Conservation (phyloP, 441 rosid genomes). For the Cnidoscolus chayamansa region DNA sequence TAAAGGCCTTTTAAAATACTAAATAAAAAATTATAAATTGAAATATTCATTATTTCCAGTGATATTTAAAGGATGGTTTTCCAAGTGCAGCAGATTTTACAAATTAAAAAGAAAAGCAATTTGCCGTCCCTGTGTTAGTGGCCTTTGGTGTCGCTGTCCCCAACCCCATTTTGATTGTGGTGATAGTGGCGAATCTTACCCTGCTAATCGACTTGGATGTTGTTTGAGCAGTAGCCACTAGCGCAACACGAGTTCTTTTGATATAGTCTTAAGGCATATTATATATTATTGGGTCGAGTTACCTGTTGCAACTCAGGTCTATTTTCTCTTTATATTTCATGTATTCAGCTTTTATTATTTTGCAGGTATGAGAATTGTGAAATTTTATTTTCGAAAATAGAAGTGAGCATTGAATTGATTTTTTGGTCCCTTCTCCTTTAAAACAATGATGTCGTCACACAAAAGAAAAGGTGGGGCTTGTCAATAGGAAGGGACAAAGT, state of each 20-base stretch:
- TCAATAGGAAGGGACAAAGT: not conserved
- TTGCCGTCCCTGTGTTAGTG: not conserved
- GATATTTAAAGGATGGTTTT: no score
- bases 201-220: not conserved
- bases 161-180: constrained; percentile 15
- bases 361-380: no score
- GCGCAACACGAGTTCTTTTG: not conserved
- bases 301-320: no score
- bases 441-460: no score
- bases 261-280: not conserved
- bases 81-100: constrained; percentile 23
- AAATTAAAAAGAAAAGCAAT: not conserved
- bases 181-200: constrained; percentile 31
- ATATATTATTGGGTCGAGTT: not conserved
- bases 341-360: no score
- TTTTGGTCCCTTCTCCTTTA: no score
- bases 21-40: no score
- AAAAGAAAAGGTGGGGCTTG: not conserved
- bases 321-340: no score
- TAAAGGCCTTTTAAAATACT: no score
- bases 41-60: no score
- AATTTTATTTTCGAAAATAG: no score
- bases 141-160: constrained; percentile 27
- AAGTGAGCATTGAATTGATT: no score
- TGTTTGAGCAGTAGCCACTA: constrained; percentile 5